phyloP scores from a whole-genome alignment of 1,284 basidiomycete species.

The Cryptococcus wingfieldii region DNA sequence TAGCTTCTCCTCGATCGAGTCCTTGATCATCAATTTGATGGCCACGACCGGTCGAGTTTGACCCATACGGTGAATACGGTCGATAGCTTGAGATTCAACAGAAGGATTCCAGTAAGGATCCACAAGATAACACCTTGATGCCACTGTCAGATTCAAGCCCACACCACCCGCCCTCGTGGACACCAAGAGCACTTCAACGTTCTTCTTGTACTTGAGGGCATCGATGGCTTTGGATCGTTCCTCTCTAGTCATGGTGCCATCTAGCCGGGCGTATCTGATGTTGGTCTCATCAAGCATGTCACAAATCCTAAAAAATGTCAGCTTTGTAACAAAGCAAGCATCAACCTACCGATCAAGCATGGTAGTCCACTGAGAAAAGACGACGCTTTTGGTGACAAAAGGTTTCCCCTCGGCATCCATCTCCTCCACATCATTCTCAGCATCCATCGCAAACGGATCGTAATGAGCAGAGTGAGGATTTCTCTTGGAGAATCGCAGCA shows the following conservation, averaged over 20 bases:
- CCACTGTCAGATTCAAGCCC: conserved; percentile 88
- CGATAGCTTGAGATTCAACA: conserved; percentile 92
- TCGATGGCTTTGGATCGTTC: conserved; percentile 87
- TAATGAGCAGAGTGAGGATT: conserved; percentile 84
- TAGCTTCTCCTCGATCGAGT: conserved; percentile 85
- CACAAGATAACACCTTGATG: conserved; percentile 86
- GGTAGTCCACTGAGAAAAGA: conserved; percentile 94
- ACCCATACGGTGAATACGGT: conserved; percentile 90
- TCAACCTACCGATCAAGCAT: conserved; percentile 81
- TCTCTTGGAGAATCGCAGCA: conserved; percentile 66
- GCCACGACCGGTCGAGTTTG: conserved; percentile 88
- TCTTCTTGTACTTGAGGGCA: conserved; percentile 74
- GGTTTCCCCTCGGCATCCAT: conserved; percentile 58
- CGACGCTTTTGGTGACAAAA: conserved; percentile 68
- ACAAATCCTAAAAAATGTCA: conserved; percentile 59
- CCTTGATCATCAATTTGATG: conserved; percentile 85
- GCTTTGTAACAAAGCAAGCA: conserved; percentile 5
- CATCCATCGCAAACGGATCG: conserved; percentile 55
- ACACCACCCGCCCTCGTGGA: conserved; percentile 96
- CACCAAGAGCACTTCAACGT: conserved; percentile 86
- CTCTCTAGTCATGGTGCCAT: conserved; percentile 95
- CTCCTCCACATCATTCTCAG: conserved; percentile 59
- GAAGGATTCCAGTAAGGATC: conserved; percentile 98
- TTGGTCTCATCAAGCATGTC: conserved; percentile 76
- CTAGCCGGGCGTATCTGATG: conserved; percentile 83